These are phyloP conservation scores for Aspergillus baeticus DNA, from an alignment of 495 filamentous ascomycete genomes.

Conservation along the genomic window DNA sequence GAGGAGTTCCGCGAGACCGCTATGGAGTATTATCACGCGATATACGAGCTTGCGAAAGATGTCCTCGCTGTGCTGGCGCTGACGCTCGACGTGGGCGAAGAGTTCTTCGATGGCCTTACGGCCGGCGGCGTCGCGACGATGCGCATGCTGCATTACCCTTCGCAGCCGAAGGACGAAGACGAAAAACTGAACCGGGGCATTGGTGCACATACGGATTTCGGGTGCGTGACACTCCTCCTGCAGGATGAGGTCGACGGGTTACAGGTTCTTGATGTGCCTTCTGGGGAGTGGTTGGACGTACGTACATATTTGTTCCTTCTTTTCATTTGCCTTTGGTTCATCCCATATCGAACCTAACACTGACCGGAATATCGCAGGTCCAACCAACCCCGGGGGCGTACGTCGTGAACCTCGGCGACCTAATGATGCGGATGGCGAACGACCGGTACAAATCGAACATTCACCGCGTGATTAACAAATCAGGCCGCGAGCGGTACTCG, in stretches of 20 bases:
- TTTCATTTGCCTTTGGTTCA: no score
- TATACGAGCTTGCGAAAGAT: constrained; percentile 33
- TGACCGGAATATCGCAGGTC: no score
- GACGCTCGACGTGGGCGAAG: constrained; percentile 34
- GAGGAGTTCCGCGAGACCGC: constrained; percentile 45
- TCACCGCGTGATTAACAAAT: constrained; percentile 52
- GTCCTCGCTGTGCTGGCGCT: constrained; percentile 28
- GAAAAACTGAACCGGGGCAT: constrained; percentile 39
- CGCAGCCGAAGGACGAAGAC: constrained; percentile 39
- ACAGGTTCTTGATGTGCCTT: constrained; percentile 51
- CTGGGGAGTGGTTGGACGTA: constrained; percentile 44
- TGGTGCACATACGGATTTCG: constrained; percentile 50
- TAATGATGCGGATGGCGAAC: constrained; percentile 62
- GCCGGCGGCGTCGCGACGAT: constrained; percentile 41
- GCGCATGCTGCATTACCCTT: constrained; percentile 43
- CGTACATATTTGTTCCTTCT: no score
- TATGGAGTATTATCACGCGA: constrained; percentile 47
- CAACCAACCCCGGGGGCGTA: constrained; percentile 47
- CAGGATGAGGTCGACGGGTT: constrained; percentile 49
- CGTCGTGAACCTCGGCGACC: constrained; percentile 56
- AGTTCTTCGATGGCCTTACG: constrained; percentile 31
- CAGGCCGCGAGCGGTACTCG: constrained; percentile 50
- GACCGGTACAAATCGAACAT: constrained; percentile 55
- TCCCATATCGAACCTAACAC: no score
- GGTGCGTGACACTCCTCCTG: constrained; percentile 44